A percentile compares a stretch with the other conserved stretches of the same genome.
Conservation (phyloP, 1,284 basidiomycete species). For the Fomitopsis schrenkii region DNA sequence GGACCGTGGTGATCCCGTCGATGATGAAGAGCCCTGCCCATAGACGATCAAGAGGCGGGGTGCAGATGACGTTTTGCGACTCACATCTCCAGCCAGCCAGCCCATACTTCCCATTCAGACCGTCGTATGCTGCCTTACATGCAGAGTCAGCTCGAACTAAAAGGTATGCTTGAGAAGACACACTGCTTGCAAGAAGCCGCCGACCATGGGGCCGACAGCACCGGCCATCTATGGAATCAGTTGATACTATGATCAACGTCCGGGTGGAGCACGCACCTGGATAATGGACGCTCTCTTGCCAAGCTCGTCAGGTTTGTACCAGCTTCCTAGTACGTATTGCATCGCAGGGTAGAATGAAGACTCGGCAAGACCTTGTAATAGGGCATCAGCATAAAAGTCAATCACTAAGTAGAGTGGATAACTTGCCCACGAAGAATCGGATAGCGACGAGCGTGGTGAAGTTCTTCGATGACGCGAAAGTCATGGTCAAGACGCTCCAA, state of each 20-base stretch:
- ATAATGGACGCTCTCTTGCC: slow-evolving; percentile 40
- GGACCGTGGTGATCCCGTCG: slow-evolving; percentile 43
- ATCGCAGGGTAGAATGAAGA: slow-evolving; percentile 40
- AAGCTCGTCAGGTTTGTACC: slow-evolving; percentile 38
- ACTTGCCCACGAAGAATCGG: slow-evolving; percentile 36
- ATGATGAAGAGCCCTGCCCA: slow-evolving; percentile 37
- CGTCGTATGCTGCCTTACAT: slow-evolving; percentile 35
- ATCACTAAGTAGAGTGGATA: background rate
- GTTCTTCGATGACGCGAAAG: slow-evolving; percentile 32
- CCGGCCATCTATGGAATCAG: slow-evolving; percentile 29
- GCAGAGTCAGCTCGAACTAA: too few relatives aligned
- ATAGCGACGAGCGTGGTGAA: slow-evolving; percentile 29
- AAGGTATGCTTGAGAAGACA: slow-evolving; percentile 1
- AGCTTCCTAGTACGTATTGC: slow-evolving; percentile 39
- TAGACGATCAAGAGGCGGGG: background rate
- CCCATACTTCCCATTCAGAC: slow-evolving; percentile 37
- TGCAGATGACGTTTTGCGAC: background rate
- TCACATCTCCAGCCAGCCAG: slow-evolving; percentile 44
- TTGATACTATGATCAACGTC: background rate
- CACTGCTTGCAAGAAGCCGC: slow-evolving; percentile 35
- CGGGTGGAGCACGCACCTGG: slow-evolving; percentile 25
- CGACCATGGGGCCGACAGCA: slow-evolving; percentile 37
- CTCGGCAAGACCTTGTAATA: slow-evolving; percentile 31
- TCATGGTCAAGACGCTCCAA: slow-evolving; percentile 36
- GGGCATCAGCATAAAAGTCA: background rate